Evolutionary conservation across 441 rosid genomes (phyloP).

Genomic region (Syzygium malaccense): DNA sequence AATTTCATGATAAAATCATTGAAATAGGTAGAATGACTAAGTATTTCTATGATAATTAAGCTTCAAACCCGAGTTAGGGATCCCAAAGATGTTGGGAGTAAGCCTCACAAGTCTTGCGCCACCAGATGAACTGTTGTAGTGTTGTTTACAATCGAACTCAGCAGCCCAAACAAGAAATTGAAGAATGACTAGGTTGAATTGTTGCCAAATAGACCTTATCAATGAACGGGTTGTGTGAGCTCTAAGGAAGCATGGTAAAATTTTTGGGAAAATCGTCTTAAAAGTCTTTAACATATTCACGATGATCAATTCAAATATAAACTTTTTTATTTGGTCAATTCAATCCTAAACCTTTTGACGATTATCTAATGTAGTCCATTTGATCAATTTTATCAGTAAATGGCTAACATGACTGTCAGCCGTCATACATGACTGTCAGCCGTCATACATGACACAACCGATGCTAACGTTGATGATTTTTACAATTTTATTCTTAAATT

Average conservation of each 20-base stretch:
- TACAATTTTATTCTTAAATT: not conserved
- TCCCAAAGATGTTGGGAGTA: not conserved
- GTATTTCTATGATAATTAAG: not conserved
- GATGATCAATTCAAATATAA: fast-evolving
- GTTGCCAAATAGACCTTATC: not conserved
- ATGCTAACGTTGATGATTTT: fast-evolving
- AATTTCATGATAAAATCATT: not conserved
- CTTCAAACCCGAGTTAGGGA: not conserved
- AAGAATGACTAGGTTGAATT: not conserved
- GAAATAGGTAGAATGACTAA: not conserved
- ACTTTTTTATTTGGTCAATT: not conserved
- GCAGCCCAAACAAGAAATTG: not conserved
- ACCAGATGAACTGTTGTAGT: not conserved
- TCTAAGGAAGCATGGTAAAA: not conserved
- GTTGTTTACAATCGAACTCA: not conserved
- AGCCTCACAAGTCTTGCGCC: not conserved
- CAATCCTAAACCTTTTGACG: fast-evolving
- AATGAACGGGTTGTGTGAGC: not conserved
- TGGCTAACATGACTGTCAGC: fast-evolving
- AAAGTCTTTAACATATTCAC: fast-evolving
- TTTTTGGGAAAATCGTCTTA: not conserved
- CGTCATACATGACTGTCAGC: fast-evolving
- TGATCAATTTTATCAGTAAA: fast-evolving
- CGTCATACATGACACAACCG: fast-evolving
- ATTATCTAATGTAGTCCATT: not conserved